Percentiles rank a stretch among this genome's conserved stretches.
Conservation (phyloP, 1,284 basidiomycete species). For the Trametes pubescens region DNA sequence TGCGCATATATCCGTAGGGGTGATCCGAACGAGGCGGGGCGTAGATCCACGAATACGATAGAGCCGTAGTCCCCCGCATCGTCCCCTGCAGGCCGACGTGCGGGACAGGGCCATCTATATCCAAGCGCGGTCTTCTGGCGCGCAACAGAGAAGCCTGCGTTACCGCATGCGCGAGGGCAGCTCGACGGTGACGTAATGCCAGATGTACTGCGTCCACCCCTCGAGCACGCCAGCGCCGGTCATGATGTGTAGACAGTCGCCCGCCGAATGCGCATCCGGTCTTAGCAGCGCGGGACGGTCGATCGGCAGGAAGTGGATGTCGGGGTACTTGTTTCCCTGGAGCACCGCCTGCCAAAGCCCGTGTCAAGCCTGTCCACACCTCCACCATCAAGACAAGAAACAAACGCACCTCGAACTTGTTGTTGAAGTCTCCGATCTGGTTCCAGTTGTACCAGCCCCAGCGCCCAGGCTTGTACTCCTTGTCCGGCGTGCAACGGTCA, state of each 20-base stretch:
- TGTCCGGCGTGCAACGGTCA: conserved; percentile 51
- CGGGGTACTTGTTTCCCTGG: conserved; percentile 51
- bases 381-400: background rate
- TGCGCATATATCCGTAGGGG: background rate
- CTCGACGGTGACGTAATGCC: conserved; percentile 63
- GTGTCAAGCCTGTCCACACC: conserved; percentile 16
- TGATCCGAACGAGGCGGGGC: background rate
- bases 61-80: background rate
- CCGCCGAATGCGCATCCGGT: conserved; percentile 67
- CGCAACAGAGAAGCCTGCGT: background rate
- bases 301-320: conserved; percentile 65
- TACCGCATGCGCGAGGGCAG: conserved; percentile 36
- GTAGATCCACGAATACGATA: no score
- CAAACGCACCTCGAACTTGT: conserved; percentile 58
- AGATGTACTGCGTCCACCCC: conserved; percentile 76
- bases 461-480: conserved; percentile 49
- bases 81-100: background rate
- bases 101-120: background rate
- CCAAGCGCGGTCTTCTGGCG: no score
- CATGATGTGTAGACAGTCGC: conserved; percentile 73
- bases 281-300: conserved; percentile 65
- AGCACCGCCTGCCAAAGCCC: conserved; percentile 41
- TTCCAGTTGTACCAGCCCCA: conserved; percentile 71
- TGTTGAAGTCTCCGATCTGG: conserved; percentile 63
- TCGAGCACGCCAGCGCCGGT: conserved; percentile 70